Evolutionary conservation across 441 rosid species (phyloP).

Genomic region (Gossypium gossypioides): DNA sequence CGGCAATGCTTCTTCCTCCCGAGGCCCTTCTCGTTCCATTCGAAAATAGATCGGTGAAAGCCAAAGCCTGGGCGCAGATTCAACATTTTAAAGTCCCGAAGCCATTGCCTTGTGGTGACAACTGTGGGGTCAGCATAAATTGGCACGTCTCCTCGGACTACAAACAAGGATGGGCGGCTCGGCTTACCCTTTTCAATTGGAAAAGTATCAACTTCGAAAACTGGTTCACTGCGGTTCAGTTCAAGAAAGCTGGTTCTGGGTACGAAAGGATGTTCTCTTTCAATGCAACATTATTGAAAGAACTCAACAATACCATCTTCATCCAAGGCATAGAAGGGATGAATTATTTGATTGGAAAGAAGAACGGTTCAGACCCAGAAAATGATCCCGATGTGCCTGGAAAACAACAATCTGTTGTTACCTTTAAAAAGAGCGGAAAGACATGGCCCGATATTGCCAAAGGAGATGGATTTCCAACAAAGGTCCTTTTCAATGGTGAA

Average conservation of each 20-base stretch:
- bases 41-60: slow-evolving; percentile 24
- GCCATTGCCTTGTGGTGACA: slow-evolving; percentile 27
- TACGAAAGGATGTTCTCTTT: slow-evolving; percentile 26
- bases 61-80: slow-evolving; percentile 26
- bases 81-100: slow-evolving; percentile 21
- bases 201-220: slow-evolving; percentile 18
- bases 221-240: slow-evolving; percentile 27
- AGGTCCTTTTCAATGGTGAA: slow-evolving; percentile 24
- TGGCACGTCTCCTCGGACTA: slow-evolving; percentile 28
- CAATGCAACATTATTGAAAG: slow-evolving; percentile 21
- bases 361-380: slow-evolving; percentile 13
- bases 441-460: slow-evolving; percentile 9
- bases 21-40: slow-evolving; percentile 26
- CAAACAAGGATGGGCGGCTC: slow-evolving; percentile 25
- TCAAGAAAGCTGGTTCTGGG: slow-evolving; percentile 20
- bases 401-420: slow-evolving; percentile 30
- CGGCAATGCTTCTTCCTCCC: slow-evolving; percentile 27
- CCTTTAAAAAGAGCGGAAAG: slow-evolving; percentile 20
- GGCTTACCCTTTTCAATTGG: slow-evolving; percentile 32
- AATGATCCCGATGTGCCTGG: slow-evolving; percentile 22
- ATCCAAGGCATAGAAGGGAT: slow-evolving; percentile 22
- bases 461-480: slow-evolving; percentile 32
- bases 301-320: slow-evolving; percentile 25
- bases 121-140: slow-evolving; percentile 27
- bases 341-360: slow-evolving; percentile 21